Conservation (phyloP, 768 basidiomycete species). For the Cubamyces lactineus region DNA sequence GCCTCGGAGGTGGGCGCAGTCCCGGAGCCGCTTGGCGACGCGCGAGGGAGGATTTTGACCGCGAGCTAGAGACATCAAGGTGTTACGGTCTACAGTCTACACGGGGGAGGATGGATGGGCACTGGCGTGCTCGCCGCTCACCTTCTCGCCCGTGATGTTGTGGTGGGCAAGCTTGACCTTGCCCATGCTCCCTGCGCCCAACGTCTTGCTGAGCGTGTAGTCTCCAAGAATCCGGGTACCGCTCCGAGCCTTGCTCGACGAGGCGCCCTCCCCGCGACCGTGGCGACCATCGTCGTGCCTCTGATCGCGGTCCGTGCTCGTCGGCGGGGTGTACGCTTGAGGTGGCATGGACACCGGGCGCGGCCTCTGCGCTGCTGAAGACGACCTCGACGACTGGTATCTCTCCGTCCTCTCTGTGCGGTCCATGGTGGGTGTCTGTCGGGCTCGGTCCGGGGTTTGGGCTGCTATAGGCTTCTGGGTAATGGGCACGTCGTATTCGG, state of each 20-base stretch:
- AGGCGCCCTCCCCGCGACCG: constrained; percentile 27
- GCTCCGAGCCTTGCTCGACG: constrained; percentile 34
- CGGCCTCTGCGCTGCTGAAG: constrained; percentile 42
- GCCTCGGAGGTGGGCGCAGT: constrained; percentile 55
- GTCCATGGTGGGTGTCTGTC: constrained; percentile 35
- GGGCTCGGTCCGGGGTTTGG: constrained; percentile 24
- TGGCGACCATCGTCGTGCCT: constrained; percentile 25
- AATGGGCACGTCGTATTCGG: constrained; percentile 70
- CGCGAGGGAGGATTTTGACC: constrained; percentile 97
- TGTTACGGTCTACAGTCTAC: constrained; percentile 5
- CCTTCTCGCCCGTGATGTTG: constrained; percentile 90
- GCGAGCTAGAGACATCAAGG: constrained; percentile 65
- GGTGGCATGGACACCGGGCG: constrained; percentile 80
- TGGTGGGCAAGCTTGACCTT: constrained; percentile 97
- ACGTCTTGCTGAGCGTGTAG: constrained; percentile 94
- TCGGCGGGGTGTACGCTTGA: constrained; percentile 44
- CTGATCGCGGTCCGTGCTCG: constrained; percentile 34
- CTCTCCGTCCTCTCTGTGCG: constrained; percentile 29
- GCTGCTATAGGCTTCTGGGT: constrained; percentile 38
- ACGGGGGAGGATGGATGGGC: neutral
- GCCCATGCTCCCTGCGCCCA: constrained; percentile 98
- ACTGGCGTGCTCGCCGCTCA: constrained; percentile 35
- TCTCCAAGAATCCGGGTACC: constrained; percentile 78
- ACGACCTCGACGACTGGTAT: constrained; percentile 33
- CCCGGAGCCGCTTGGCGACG: constrained; percentile 61